Conservation (phyloP, 2,329 filamentous ascomycete species). For the Aspergillus hiratsukae region DNA sequence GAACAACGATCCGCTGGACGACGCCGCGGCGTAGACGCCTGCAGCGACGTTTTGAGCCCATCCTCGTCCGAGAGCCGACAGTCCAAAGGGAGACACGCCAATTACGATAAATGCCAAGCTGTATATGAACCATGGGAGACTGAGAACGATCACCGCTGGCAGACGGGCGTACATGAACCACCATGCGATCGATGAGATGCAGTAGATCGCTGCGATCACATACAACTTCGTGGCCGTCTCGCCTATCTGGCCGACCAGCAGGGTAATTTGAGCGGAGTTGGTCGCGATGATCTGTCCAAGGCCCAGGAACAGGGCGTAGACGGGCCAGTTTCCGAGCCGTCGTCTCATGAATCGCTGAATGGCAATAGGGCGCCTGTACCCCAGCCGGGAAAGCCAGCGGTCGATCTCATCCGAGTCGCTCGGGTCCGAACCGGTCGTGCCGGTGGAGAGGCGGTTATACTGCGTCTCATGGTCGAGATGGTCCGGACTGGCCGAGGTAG, state of each 20-base stretch:
- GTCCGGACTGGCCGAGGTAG: slow-evolving; percentile 13
- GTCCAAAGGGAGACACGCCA: slow-evolving; percentile 53
- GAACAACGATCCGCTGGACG: slow-evolving; percentile 58
- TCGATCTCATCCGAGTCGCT: not conserved
- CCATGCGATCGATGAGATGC: slow-evolving; percentile 55
- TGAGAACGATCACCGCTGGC: slow-evolving; percentile 53
- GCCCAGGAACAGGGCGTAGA: slow-evolving; percentile 58
- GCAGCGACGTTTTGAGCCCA: slow-evolving; percentile 59
- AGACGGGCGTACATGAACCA: slow-evolving; percentile 57
- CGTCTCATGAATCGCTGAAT: slow-evolving; percentile 38
- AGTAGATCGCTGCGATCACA: slow-evolving; percentile 56
- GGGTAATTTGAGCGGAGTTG: slow-evolving; percentile 63
- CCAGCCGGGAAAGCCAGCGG: slow-evolving; percentile 44
- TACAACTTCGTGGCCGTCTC: slow-evolving; percentile 57
- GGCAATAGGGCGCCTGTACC: slow-evolving; percentile 41
- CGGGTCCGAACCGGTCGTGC: not conserved
- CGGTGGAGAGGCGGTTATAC: not conserved
- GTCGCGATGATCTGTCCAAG: slow-evolving; percentile 60
- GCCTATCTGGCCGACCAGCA: slow-evolving; percentile 61
- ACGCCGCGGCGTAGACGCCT: slow-evolving; percentile 57
- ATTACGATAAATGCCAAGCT: slow-evolving; percentile 58
- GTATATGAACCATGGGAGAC: slow-evolving; percentile 59
- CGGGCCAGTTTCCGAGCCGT: slow-evolving; percentile 58
- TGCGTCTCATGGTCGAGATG: not conserved
- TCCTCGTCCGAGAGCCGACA: slow-evolving; percentile 34